Evolutionary conservation across 1,139 yeast species (phyloP).

Genomic region (Debaryomyces subglobosus): DNA sequence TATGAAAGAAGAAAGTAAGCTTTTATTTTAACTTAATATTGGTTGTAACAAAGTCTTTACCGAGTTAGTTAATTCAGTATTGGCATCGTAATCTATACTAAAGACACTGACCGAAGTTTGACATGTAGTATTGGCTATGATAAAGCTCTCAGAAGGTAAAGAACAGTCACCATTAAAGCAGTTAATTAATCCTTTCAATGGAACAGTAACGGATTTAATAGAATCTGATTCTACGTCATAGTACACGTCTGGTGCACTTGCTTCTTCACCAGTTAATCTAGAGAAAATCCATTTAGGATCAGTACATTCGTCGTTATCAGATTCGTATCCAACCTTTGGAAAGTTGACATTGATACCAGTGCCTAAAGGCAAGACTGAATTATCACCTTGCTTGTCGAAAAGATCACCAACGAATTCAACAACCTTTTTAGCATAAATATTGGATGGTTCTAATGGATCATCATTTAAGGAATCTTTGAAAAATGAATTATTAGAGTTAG

Average conservation of each 20-base stretch:
- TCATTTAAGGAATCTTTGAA: slow-evolving; percentile 38
- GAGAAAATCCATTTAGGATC: slow-evolving; percentile 43
- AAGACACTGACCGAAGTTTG: slow-evolving; percentile 40
- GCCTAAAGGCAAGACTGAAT: slow-evolving; percentile 42
- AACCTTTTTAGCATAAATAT: slow-evolving; percentile 44
- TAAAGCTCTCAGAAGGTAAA: slow-evolving; percentile 38
- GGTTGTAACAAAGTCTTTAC: slow-evolving; percentile 26
- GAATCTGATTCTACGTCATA: slow-evolving; percentile 24
- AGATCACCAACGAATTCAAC: slow-evolving; percentile 43
- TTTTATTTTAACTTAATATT: neutral
- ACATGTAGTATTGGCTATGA: slow-evolving; percentile 30
- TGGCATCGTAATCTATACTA: slow-evolving; percentile 47
- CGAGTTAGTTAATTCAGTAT: slow-evolving; percentile 27
- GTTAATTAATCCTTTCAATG: slow-evolving; percentile 24
- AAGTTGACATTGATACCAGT: slow-evolving; percentile 52
- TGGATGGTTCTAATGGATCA: slow-evolving; percentile 35
- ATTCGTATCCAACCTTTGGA: slow-evolving; percentile 43
- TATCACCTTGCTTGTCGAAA: slow-evolving; percentile 24
- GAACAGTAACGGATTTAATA: slow-evolving; percentile 9
- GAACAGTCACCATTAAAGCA: slow-evolving; percentile 40
- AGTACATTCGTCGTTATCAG: slow-evolving; percentile 34
- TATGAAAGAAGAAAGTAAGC: neutral
- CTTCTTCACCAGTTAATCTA: slow-evolving; percentile 42
- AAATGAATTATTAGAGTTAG: slow-evolving; percentile 39
- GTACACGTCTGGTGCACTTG: slow-evolving; percentile 29